Percentiles rank a stretch among this genome's conserved stretches.
These are phyloP conservation scores for Amborella trichopoda DNA, from an alignment of 164 flowering plant species.

Conservation along the genomic window DNA sequence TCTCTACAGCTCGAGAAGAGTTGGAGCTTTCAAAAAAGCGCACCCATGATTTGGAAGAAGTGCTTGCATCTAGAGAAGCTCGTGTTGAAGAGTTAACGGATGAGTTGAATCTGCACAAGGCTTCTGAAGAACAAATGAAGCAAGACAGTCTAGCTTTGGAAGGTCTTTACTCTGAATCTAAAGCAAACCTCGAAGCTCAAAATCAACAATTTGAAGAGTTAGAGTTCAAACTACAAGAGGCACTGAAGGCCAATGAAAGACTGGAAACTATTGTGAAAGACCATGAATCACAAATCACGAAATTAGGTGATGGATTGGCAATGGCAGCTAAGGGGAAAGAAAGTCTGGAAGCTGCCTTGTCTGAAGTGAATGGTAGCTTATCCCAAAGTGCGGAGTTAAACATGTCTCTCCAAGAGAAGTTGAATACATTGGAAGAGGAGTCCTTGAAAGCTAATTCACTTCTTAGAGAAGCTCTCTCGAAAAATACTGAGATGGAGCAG, in stretches of 20 bases:
- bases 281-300: constrained; percentile 24
- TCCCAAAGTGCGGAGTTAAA: constrained; percentile 31
- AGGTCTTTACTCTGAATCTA: constrained; percentile 23
- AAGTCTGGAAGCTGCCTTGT: constrained; percentile 36
- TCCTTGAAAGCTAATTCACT: constrained; percentile 49
- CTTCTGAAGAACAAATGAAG: constrained; percentile 45
- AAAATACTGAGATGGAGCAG: constrained; percentile 58
- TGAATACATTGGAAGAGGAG: constrained; percentile 52
- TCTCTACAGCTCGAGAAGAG: constrained; percentile 45
- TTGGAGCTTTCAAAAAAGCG: constrained; percentile 41
- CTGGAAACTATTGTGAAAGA: constrained; percentile 24
- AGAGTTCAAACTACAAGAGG: constrained; percentile 42
- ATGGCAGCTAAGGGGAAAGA: constrained; percentile 35
- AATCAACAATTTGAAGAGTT: constrained; percentile 46
- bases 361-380: constrained; percentile 27
- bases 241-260: constrained; percentile 22
- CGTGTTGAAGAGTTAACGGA: constrained; percentile 30
- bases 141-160: constrained; percentile 40
- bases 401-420: constrained; percentile 49
- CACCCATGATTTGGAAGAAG: constrained; percentile 34
- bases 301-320: constrained; percentile 34
- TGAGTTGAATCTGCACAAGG: constrained; percentile 39
- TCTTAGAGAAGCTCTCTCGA: constrained; percentile 47
- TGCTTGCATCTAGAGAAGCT: constrained; percentile 37
- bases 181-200: constrained; percentile 46